Conservation (phyloP, 768 basidiomycete genomes). For the Suillus hirtellus region DNA sequence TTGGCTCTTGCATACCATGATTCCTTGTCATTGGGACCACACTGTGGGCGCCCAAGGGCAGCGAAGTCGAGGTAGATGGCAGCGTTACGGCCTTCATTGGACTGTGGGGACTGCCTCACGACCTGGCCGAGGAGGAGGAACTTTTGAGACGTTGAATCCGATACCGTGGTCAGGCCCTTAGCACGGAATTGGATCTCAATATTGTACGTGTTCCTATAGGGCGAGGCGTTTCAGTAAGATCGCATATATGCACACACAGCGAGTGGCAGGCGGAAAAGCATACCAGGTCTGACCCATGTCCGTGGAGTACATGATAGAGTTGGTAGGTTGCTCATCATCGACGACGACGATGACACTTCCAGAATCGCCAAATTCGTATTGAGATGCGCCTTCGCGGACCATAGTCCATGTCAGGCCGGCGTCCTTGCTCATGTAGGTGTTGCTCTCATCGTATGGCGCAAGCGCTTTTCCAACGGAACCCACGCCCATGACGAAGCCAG, state of each 20-base stretch:
- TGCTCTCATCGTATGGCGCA: slow-evolving; percentile 76
- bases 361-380: slow-evolving; percentile 95
- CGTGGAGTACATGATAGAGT: slow-evolving; percentile 72
- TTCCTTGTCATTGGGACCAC: slow-evolving; percentile 73
- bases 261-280: slow-evolving; percentile 27
- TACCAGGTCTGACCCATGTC: slow-evolving; percentile 86
- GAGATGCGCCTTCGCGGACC: slow-evolving; percentile 73
- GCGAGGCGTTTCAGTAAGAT: not conserved
- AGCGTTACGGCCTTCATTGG: slow-evolving; percentile 60
- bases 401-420: slow-evolving; percentile 87
- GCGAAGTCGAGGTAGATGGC: slow-evolving; percentile 85
- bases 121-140: slow-evolving; percentile 87
- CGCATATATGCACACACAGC: not conserved
- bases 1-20: slow-evolving; percentile 78
- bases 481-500: slow-evolving; percentile 96
- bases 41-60: slow-evolving; percentile 65
- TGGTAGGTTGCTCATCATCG: slow-evolving; percentile 80
- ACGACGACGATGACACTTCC: slow-evolving; percentile 79
- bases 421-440: slow-evolving; percentile 92
- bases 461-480: slow-evolving; percentile 78
- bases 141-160: slow-evolving; percentile 95
- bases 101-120: slow-evolving; percentile 54
- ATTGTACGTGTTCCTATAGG: slow-evolving; percentile 64
- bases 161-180: slow-evolving; percentile 80
- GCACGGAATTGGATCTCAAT: slow-evolving; percentile 73